phyloP scores from a whole-genome alignment of 768 basidiomycete species.

The Kwoniella sp. region DNA sequence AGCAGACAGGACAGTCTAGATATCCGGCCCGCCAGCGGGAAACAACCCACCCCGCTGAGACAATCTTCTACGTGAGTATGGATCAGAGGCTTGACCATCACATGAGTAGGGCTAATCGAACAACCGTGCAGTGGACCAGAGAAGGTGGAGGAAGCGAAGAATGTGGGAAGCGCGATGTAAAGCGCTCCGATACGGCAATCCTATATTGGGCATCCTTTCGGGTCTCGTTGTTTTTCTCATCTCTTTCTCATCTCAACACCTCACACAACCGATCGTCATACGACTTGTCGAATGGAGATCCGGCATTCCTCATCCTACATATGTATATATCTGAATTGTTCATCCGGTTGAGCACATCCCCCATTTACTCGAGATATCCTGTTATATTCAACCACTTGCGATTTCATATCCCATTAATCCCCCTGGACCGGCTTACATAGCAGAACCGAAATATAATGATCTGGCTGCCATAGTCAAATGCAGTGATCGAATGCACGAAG shows the following conservation, averaged over 20 bases:
- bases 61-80: slow-evolving; percentile 29
- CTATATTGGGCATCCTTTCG: not conserved
- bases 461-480: not conserved
- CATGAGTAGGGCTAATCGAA: not conserved
- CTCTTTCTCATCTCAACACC: not conserved
- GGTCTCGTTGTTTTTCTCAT: not conserved
- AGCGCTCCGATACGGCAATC: not conserved
- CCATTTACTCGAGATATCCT: not conserved
- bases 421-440: not conserved
- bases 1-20: slow-evolving; percentile 13
- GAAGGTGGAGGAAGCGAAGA: slow-evolving; percentile 7
- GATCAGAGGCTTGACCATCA: not conserved
- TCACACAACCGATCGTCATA: too few relatives aligned
- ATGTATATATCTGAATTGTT: slow-evolving; percentile 7
- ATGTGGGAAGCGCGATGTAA: slow-evolving; percentile 18
- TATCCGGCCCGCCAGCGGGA: slow-evolving; percentile 4
- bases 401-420: not conserved
- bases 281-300: too few relatives aligned
- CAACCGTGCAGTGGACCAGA: not conserved
- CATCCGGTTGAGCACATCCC: not conserved
- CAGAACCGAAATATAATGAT: not conserved
- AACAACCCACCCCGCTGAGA: slow-evolving; percentile 31
- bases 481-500: not conserved
- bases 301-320: not conserved
- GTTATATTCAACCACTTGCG: not conserved